A percentile compares a stretch with the other conserved stretches of the same genome.
Evolutionary conservation across 2,329 filamentous ascomycete genomes (phyloP).

Genomic region (Colletotrichum siamense): DNA sequence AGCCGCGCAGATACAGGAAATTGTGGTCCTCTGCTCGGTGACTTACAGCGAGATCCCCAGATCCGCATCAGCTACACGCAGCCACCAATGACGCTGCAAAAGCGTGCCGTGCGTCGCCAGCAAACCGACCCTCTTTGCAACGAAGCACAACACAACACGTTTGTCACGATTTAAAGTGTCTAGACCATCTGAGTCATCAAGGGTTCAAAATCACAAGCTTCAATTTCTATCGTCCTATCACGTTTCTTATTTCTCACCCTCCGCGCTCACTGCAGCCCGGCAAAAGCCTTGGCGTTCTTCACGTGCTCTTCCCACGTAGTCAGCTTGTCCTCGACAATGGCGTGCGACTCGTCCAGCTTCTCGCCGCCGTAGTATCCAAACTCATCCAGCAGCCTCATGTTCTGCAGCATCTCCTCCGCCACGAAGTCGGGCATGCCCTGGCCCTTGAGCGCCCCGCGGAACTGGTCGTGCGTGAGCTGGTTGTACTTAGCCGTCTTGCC

Average conservation of each 20-base stretch:
- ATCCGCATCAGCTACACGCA: background rate
- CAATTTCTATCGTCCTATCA: background rate
- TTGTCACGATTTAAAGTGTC: background rate
- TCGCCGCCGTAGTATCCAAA: conserved; percentile 46
- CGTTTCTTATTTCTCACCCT: background rate
- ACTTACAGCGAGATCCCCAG: background rate
- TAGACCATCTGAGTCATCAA: background rate
- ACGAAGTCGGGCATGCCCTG: conserved; percentile 25
- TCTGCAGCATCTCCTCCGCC: conserved; percentile 45
- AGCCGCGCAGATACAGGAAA: background rate
- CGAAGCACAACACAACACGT: background rate
- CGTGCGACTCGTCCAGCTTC: conserved; percentile 34
- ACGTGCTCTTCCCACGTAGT: conserved; percentile 44
- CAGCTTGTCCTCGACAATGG: conserved; percentile 39
- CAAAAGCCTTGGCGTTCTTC: conserved; percentile 36
- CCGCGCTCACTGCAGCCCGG: conserved; percentile 36
- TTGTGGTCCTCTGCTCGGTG: background rate
- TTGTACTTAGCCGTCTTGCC: conserved; percentile 36
- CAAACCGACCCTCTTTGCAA: background rate
- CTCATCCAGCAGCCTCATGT: conserved; percentile 45
- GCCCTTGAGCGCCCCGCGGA: conserved; percentile 37
- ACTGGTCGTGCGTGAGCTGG: conserved; percentile 37
- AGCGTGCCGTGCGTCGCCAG: background rate
- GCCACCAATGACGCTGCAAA: background rate
- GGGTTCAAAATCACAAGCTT: background rate